Evolutionary conservation across 2,329 filamentous ascomycete species (phyloP).

Genomic region (Calonectria hongkongensis): DNA sequence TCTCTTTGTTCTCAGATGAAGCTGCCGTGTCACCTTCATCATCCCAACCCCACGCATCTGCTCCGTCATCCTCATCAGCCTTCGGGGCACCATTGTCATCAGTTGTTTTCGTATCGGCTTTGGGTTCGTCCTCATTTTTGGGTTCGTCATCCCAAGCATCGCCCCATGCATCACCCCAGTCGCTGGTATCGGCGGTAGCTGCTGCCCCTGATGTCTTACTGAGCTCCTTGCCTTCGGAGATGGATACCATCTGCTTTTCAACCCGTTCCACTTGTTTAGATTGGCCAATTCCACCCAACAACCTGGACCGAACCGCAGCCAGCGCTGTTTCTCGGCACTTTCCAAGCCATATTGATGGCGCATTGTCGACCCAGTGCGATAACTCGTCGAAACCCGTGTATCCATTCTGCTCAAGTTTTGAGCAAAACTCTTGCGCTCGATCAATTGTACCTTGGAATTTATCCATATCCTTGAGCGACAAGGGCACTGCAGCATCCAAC

Average conservation of each 20-base stretch:
- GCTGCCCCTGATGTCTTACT: conserved; percentile 70
- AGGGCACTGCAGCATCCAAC: conserved; percentile 85
- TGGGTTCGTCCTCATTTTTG: conserved; percentile 59
- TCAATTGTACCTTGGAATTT: conserved; percentile 83
- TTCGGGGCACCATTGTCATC: conserved; percentile 40
- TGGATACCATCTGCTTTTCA: conserved; percentile 87
- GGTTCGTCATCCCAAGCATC: conserved; percentile 86
- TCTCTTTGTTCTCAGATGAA: conserved; percentile 41
- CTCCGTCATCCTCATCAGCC: conserved; percentile 64
- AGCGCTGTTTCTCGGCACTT: conserved; percentile 89
- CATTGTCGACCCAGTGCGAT: conserved; percentile 86
- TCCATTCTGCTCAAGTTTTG: conserved; percentile 74
- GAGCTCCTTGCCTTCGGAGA: conserved; percentile 79
- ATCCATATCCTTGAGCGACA: conserved; percentile 81
- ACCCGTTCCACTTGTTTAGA: conserved; percentile 86
- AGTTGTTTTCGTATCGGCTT: conserved; percentile 41
- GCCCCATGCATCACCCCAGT: conserved; percentile 87
- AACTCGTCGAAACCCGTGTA: conserved; percentile 80
- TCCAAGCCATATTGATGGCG: conserved; percentile 88
- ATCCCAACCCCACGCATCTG: conserved; percentile 90
- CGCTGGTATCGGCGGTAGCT: conserved; percentile 68
- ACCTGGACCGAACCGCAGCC: conserved; percentile 81
- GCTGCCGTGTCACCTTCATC: conserved; percentile 70
- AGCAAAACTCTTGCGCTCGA: conserved; percentile 78
- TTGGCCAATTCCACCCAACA: conserved; percentile 80